Conservation (phyloP, 345 rosid genomes). For the Noccaea bulbosa region DNA sequence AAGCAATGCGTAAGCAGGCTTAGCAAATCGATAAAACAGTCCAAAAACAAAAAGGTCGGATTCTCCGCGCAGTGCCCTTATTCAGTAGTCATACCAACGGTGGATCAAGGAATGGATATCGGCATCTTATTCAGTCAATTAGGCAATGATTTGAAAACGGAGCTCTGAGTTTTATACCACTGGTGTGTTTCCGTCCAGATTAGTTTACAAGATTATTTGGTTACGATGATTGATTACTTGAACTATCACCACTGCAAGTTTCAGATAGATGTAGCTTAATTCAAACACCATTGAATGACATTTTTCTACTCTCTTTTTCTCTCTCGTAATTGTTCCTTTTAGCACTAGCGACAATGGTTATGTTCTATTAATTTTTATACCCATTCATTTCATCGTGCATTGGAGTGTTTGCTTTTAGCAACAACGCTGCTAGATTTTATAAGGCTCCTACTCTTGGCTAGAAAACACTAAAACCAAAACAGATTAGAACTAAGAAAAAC, state of each 20-base stretch:
- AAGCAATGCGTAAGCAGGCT: conserved; percentile 75
- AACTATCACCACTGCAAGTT: conserved; percentile 18
- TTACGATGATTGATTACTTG: conserved; percentile 11
- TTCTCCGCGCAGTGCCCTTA: conserved; percentile 75
- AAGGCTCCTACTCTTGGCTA: too few relatives aligned
- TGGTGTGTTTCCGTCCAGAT: neutral
- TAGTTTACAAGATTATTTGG: conserved; percentile 6
- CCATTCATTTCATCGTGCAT: too few relatives aligned
- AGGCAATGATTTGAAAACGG: conserved; percentile 57
- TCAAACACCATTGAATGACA: neutral
- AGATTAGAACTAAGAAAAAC: too few relatives aligned
- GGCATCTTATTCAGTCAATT: conserved; percentile 78
- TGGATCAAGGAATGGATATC: conserved; percentile 91
- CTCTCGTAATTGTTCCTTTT: too few relatives aligned
- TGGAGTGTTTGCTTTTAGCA: too few relatives aligned
- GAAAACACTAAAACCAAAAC: too few relatives aligned
- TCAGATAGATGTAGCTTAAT: conserved; percentile 16
- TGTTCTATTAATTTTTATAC: too few relatives aligned
- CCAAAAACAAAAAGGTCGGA: conserved; percentile 49
- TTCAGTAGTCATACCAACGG: conserved; percentile 74
- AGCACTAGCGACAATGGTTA: too few relatives aligned
- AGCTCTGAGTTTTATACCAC: conserved; percentile 50
- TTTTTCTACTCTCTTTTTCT: too few relatives aligned
- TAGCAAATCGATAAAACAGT: conserved; percentile 59
- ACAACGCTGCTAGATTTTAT: too few relatives aligned